phyloP scores from a whole-genome alignment of 169 alveolate genomes.

The Plasmodium vivax region DNA sequence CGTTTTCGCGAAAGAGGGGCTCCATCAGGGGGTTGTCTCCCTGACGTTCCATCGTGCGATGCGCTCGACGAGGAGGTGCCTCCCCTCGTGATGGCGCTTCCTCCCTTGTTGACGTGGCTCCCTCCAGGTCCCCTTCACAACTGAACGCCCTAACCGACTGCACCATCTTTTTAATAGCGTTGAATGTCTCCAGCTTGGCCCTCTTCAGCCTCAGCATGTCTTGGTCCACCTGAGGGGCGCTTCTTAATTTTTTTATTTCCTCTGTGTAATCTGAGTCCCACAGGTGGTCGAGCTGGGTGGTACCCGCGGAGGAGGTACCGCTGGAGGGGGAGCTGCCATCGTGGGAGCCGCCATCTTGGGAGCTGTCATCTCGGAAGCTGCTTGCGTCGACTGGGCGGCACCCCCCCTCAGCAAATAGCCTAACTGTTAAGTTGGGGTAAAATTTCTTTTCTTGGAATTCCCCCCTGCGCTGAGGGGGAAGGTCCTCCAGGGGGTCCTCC shows the following conservation, averaged over 20 bases:
- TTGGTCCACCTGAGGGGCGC: neutral
- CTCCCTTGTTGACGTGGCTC: neutral
- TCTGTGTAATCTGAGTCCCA: constrained; percentile 19
- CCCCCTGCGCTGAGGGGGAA: neutral
- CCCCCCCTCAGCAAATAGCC: neutral
- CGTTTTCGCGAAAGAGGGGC: constrained; percentile 29
- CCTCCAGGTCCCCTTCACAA: neutral
- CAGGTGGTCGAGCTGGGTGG: neutral
- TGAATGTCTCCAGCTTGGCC: constrained; percentile 43
- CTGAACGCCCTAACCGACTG: neutral
- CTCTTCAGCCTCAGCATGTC: constrained; percentile 35
- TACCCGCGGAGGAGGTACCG: neutral
- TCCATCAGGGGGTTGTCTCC: constrained; percentile 39
- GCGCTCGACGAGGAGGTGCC: neutral
- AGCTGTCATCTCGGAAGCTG: too few species aligned
- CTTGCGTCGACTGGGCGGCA: neutral
- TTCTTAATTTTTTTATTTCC: neutral
- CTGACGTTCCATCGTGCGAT: neutral
- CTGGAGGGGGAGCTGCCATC: neutral
- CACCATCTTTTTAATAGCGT: constrained; percentile 51
- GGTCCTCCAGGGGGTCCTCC: neutral
- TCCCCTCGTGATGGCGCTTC: neutral
- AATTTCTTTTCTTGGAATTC: constrained; percentile 28
- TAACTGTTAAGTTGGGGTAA: constrained; percentile 26
- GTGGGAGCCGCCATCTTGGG: neutral